Base-by-base conservation (phyloP, 2,329 filamentous ascomycete genomes). In the Acephala macrosclerotiorum region DNA sequence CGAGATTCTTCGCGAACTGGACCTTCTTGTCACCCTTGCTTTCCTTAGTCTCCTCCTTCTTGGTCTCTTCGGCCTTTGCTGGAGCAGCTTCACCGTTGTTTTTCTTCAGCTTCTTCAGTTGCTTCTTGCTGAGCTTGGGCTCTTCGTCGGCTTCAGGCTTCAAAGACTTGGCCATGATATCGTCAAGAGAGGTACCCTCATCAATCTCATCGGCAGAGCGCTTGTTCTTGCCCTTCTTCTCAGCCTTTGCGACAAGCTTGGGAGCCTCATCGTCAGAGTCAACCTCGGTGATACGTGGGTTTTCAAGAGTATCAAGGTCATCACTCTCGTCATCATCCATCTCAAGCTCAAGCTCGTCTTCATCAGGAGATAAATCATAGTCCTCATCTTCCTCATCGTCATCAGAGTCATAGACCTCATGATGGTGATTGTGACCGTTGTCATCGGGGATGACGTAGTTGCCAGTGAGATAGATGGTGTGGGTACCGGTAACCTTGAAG, bases 91-190 rank as follows among this genome's bases (percentile, higher is more conserved):
- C 91, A 72, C 95, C 96, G 79, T 97, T 93, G 86, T 98, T 98
- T 87, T 97, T 97, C 89, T 97, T 97, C 71, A 95, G 87, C 87
- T 97, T 97, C 91, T 99, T 98, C 75, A 91, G 87, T 80, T 98
- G 93, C 85, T 97, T 97, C 87, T 97, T 97, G 87, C 89, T 94
- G 70, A 94, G 86, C 84, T 94, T 94, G 72, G 85, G 78, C 74
- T 94, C 91, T 71, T 88, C 87, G 69, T 86, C 79, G 55, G 80
- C 75, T 71, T 82, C 81, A n/a, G 78, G 77, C 69, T 82, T 80
- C 76, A 89, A 84, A 66, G 84, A 85, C 82, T 96, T 95, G 79
- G 89, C 86, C 76, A 97, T 96, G 79, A 97, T 81, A 71, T 92
- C 92, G 74, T 97, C 94, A 29, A 97, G 90, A 68, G 84, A 85